Conservation (phyloP, 2,329 filamentous ascomycete species). For the Colletotrichum neosansevieriae region DNA sequence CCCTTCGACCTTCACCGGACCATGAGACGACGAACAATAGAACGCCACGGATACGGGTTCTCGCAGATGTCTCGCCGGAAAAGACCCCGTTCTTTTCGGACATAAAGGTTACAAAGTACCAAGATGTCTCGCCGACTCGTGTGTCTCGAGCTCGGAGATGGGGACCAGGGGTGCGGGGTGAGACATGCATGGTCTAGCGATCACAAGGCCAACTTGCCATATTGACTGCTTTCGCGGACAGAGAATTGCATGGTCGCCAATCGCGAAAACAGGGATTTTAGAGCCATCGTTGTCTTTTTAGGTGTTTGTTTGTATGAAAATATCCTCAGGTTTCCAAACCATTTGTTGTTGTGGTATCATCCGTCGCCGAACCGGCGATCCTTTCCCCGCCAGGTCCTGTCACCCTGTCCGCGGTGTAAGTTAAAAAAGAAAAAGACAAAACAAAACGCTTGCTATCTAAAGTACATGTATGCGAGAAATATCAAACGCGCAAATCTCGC, state of each 20-base stretch:
- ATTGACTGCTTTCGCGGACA: no score
- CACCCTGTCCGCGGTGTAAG: constrained; percentile 10
- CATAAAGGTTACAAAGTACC: no score
- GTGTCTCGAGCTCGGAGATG: background rate
- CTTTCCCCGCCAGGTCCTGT: background rate
- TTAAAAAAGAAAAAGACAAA: background rate
- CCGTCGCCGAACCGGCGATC: background rate
- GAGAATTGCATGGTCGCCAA: background rate
- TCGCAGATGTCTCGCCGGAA: constrained; percentile 27
- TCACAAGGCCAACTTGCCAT: constrained; percentile 16
- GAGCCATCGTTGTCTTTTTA: constrained; percentile 9
- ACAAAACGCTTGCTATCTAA: constrained; percentile 29
- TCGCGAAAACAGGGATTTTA: background rate
- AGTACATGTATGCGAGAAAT: background rate
- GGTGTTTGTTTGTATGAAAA: constrained; percentile 4
- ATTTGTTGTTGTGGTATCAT: constrained; percentile 35
- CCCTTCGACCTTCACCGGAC: background rate
- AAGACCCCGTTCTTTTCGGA: no score
- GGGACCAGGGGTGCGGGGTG: background rate
- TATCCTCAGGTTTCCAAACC: constrained; percentile 8
- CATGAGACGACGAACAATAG: constrained; percentile 11
- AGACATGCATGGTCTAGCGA: constrained; percentile 32
- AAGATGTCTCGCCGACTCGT: background rate
- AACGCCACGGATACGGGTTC: constrained; percentile 27
- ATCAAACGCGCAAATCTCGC: background rate